phyloP scores from a whole-genome alignment of 2,329 filamentous ascomycete species.

The Sclerotinia nivalis region DNA sequence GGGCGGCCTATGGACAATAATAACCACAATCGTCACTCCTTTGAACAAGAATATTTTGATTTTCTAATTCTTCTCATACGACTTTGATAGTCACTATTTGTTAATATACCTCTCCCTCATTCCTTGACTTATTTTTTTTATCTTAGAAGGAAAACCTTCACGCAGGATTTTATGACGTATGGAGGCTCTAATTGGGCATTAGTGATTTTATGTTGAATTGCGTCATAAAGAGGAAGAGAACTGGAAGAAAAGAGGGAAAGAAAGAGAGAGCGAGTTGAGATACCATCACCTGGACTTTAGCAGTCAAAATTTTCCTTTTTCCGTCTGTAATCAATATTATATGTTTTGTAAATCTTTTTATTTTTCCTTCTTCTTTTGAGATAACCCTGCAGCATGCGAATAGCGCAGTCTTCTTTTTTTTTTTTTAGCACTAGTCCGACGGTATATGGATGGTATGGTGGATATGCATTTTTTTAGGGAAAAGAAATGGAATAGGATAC shows the following conservation, averaged over 20 bases:
- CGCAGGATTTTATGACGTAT: constrained; percentile 20
- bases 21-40: constrained; percentile 15
- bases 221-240: background rate
- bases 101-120: constrained; percentile 12
- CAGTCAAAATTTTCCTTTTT: constrained; percentile 17
- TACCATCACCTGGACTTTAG: constrained; percentile 20
- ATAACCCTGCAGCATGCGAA: constrained; percentile 16
- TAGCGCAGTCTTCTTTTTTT: constrained; percentile 10
- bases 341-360: constrained; percentile 18
- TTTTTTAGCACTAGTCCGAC: background rate
- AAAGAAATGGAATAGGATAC: constrained; percentile 7
- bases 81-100: constrained; percentile 22
- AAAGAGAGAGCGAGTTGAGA: constrained; percentile 4
- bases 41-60: constrained; percentile 5
- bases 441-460: constrained; percentile 12
- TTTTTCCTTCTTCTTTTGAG: background rate
- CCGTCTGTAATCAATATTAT: constrained; percentile 16
- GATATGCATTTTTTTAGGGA: background rate
- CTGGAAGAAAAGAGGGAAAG: background rate
- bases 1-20: constrained; percentile 35
- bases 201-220: constrained; percentile 12
- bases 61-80: background rate
- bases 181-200: constrained; percentile 2
- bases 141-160: constrained; percentile 12
- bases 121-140: constrained; percentile 8